A percentile compares a stretch with the other conserved stretches of the same genome.
phyloP scores from a whole-genome alignment of 345 rosid species.

The Turritis glabra region DNA sequence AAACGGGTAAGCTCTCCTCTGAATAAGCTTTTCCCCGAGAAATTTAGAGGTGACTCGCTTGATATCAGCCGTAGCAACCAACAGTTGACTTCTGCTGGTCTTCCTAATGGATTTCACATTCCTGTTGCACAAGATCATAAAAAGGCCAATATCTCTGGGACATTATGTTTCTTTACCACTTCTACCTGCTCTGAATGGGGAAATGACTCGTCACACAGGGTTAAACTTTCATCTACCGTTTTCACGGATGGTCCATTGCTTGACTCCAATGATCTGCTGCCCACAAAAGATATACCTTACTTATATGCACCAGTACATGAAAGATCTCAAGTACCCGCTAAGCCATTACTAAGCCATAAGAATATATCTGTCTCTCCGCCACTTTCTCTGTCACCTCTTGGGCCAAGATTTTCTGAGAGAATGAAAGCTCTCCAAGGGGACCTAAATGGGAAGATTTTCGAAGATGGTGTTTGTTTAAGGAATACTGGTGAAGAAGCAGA shows the following conservation, averaged over 20 bases:
- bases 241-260: constrained; percentile 76
- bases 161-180: constrained; percentile 25
- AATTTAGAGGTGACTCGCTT: constrained; percentile 49
- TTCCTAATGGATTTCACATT: constrained; percentile 28
- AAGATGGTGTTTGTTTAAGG: constrained; percentile 33
- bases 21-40: constrained; percentile 52
- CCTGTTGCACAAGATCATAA: constrained; percentile 53
- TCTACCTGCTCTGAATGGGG: constrained; percentile 49
- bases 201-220: constrained; percentile 27
- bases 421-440: constrained; percentile 40
- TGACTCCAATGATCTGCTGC: constrained; percentile 34
- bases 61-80: constrained; percentile 50
- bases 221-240: constrained; percentile 40
- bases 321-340: constrained; percentile 38
- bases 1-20: constrained; percentile 73
- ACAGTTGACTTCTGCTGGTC: constrained; percentile 37
- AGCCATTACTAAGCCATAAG: constrained; percentile 38
- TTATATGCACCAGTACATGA: constrained; percentile 38
- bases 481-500: constrained; percentile 43
- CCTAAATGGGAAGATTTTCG: constrained; percentile 31
- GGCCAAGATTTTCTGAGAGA: constrained; percentile 67
- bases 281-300: constrained; percentile 20
- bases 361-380: constrained; percentile 54
- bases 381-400: constrained; percentile 81
- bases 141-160: constrained; percentile 64